phyloP scores from a whole-genome alignment of 164 flowering plant genomes.

The Tinospora cordifolia region DNA sequence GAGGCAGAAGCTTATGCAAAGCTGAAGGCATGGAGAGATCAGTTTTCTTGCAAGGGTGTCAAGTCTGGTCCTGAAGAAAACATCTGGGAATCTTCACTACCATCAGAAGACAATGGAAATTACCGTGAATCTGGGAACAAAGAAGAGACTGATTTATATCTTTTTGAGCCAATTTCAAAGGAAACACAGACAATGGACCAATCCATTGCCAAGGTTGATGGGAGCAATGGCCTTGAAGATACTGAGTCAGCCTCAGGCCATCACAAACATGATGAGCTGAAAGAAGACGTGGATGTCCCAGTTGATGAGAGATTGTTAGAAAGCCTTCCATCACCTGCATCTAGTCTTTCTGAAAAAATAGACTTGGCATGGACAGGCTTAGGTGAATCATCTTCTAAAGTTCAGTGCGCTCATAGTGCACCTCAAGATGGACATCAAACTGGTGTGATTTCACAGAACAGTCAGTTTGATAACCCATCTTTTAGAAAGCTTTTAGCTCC shows the following conservation, averaged over 20 bases:
- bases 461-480: conserved; percentile 32
- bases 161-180: conserved; percentile 15
- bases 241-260: conserved; percentile 12
- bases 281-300: conserved; percentile 26
- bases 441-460: conserved; percentile 20
- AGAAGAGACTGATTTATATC: conserved; percentile 18
- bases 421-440: conserved; percentile 24
- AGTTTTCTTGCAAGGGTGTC: conserved; percentile 20
- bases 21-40: conserved; percentile 35
- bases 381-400: conserved; percentile 24
- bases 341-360: conserved; percentile 75
- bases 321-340: conserved; percentile 32
- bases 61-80: conserved; percentile 31
- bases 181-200: conserved; percentile 11
- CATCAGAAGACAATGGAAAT: conserved; percentile 19
- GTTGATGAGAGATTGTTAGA: conserved; percentile 22
- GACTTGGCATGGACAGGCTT: conserved; percentile 92
- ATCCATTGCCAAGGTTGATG: neutral
- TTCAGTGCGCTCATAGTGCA: conserved; percentile 14
- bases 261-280: conserved; percentile 23
- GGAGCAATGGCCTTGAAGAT: conserved; percentile 17
- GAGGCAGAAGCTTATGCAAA: conserved; percentile 25
- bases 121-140: conserved; percentile 14
- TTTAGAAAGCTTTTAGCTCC: conserved; percentile 43
- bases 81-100: conserved; percentile 17